phyloP scores from a whole-genome alignment of 805 yeast genomes.

The Cephaloascus albidus region DNA sequence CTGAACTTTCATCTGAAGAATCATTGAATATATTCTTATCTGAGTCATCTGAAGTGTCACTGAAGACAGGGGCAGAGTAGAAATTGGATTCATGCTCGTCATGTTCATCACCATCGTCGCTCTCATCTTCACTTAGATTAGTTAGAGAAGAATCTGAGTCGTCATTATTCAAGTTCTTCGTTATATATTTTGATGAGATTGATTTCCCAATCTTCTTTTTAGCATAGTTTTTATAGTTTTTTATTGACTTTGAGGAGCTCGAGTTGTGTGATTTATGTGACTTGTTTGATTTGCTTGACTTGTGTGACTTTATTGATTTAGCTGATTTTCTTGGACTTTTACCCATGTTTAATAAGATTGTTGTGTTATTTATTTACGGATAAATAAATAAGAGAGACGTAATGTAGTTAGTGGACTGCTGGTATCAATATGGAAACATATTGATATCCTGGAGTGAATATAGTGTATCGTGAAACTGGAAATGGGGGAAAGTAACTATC shows the following conservation, averaged over 20 bases:
- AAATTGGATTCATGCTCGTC: conserved; percentile 6
- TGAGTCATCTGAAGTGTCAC: conserved; percentile 4
- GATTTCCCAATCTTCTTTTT: background rate
- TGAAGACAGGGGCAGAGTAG: conserved; percentile 1
- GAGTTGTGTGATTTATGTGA: background rate
- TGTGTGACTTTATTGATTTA: background rate
- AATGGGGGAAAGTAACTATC: too few relatives aligned
- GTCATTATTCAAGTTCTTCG: background rate
- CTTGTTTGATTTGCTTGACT: background rate
- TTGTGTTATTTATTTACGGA: background rate
- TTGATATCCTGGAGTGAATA: too few relatives aligned
- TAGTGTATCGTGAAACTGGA: too few relatives aligned
- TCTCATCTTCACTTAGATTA: background rate
- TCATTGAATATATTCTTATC: conserved; percentile 23
- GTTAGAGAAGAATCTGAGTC: conserved; percentile 1
- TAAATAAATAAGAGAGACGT: too few relatives aligned
- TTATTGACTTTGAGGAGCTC: background rate
- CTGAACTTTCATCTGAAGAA: conserved; percentile 17
- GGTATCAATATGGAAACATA: too few relatives aligned
- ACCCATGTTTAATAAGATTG: background rate
- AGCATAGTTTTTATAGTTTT: background rate
- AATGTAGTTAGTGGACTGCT: too few relatives aligned
- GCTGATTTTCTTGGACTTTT: background rate
- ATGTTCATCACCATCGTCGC: background rate
- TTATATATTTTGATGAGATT: background rate